Percentiles rank a stretch among this genome's conserved stretches.
Conservation (phyloP, 768 basidiomycete species). For the Russula foetens region DNA sequence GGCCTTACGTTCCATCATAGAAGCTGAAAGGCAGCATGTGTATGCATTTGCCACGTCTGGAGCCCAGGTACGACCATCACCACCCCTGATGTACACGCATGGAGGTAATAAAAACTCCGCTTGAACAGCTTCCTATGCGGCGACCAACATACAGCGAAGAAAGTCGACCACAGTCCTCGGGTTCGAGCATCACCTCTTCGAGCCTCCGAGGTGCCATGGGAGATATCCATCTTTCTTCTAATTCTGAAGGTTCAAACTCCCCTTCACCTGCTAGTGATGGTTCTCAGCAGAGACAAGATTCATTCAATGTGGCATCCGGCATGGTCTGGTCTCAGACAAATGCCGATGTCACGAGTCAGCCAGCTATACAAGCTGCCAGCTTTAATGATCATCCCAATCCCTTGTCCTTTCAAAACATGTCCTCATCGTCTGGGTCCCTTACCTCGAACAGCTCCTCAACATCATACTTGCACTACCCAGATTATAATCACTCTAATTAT, state of each 20-base stretch:
- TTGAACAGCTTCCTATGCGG: slow-evolving; percentile 17
- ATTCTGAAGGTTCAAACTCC: slow-evolving; percentile 26
- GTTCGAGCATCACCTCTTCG: slow-evolving; percentile 39
- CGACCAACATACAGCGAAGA: slow-evolving; percentile 23
- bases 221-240: slow-evolving; percentile 36
- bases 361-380: slow-evolving; percentile 8
- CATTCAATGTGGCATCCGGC: slow-evolving; percentile 20
- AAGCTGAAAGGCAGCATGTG: slow-evolving; percentile 16
- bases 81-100: slow-evolving; percentile 4
- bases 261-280: slow-evolving; percentile 22
- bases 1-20: not conserved
- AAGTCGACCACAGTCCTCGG: slow-evolving; percentile 28
- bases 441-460: slow-evolving; percentile 14
- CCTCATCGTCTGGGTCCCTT: slow-evolving; percentile 15
- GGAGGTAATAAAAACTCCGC: slow-evolving; percentile 24
- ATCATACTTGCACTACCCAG: slow-evolving; percentile 19
- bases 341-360: slow-evolving; percentile 10
- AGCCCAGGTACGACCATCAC: slow-evolving; percentile 21
- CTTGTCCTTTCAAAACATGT: slow-evolving; percentile 18
- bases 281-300: slow-evolving; percentile 24
- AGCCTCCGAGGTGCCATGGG: slow-evolving; percentile 59
- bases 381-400: slow-evolving; percentile 14
- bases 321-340: slow-evolving; percentile 20
- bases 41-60: slow-evolving; percentile 16
- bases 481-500: slow-evolving; percentile 18